Percentiles rank a stretch among this genome's conserved stretches.
phyloP scores from a whole-genome alignment of 2,329 filamentous ascomycete species.

The Coniella lustricola region DNA sequence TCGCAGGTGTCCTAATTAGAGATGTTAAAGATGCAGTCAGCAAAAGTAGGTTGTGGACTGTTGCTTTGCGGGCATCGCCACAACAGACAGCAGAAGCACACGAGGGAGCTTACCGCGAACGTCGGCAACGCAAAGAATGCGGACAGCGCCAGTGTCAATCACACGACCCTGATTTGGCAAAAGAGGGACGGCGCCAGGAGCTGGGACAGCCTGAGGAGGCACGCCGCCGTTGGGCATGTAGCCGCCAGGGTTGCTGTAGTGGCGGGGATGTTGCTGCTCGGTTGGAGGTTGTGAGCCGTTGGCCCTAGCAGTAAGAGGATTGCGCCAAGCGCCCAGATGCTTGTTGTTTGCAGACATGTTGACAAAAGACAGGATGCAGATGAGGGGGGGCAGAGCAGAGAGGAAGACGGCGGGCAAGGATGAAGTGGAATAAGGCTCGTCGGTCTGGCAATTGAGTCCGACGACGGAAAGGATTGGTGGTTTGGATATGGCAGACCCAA shows the following conservation, averaged over 20 bases:
- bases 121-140: slow-evolving; percentile 65
- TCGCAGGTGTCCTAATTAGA: slow-evolving; percentile 73
- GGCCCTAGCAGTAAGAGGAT: slow-evolving; percentile 6
- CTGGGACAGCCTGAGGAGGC: slow-evolving; percentile 37
- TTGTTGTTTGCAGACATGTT: slow-evolving; percentile 13
- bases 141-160: slow-evolving; percentile 57
- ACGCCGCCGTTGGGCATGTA: slow-evolving; percentile 57
- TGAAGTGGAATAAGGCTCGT: not conserved
- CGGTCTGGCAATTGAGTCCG: not conserved
- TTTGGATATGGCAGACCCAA: slow-evolving; percentile 5
- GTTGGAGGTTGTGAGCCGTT: slow-evolving; percentile 15
- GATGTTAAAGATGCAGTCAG: slow-evolving; percentile 12
- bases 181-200: slow-evolving; percentile 55
- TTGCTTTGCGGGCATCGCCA: no score
- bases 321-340: slow-evolving; percentile 14
- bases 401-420: not conserved
- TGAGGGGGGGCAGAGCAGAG: not conserved
- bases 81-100: no score
- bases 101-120: slow-evolving; percentile 52
- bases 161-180: slow-evolving; percentile 62
- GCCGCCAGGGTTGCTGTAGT: slow-evolving; percentile 43
- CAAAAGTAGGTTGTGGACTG: not conserved
- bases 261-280: slow-evolving; percentile 24
- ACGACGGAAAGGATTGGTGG: not conserved
- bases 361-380: not conserved